Percentiles rank a stretch among this genome's conserved stretches.
Evolutionary conservation across 176 grass and related monocot genomes (phyloP).

Genomic region (Triticum monococcum): DNA sequence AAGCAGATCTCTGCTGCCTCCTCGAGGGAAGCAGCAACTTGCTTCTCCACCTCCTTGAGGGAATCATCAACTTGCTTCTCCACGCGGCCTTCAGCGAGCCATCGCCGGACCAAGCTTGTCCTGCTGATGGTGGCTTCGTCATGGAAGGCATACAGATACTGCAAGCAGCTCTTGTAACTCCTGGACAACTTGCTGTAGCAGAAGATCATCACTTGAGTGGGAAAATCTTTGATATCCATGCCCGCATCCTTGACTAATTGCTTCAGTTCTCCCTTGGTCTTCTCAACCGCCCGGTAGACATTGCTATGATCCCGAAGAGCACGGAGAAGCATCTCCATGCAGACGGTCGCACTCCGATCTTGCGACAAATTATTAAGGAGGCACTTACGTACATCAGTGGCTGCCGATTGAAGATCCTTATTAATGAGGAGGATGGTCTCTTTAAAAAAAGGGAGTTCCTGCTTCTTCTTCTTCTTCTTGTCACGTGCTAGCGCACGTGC

Average conservation of each 20-base stretch:
- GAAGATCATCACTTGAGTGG: neutral
- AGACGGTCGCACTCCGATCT: too few relatives aligned
- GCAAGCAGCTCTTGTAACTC: neutral
- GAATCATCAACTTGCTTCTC: neutral
- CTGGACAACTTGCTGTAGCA: neutral
- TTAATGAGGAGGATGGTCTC: too few relatives aligned
- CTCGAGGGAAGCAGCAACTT: neutral
- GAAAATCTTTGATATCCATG: neutral
- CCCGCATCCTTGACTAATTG: neutral
- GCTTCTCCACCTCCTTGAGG: neutral
- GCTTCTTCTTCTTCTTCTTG: neutral
- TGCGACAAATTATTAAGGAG: neutral
- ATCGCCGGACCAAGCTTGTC: constrained; percentile 21
- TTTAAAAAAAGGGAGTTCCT: too few relatives aligned
- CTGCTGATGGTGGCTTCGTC: neutral
- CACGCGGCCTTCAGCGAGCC: neutral
- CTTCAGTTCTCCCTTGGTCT: neutral
- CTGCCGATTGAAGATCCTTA: neutral
- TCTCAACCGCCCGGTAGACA: neutral
- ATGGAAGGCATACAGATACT: neutral
- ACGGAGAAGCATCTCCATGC: neutral
- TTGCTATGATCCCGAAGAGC: neutral
- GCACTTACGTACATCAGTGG: neutral
- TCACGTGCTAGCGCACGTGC: neutral
- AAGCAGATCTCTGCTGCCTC: neutral